Percentiles rank a stretch among this genome's conserved stretches.
These are phyloP conservation scores for Cyberlindnera bimundalis DNA, from an alignment of 805 yeast genomes.

Conservation along the genomic window DNA sequence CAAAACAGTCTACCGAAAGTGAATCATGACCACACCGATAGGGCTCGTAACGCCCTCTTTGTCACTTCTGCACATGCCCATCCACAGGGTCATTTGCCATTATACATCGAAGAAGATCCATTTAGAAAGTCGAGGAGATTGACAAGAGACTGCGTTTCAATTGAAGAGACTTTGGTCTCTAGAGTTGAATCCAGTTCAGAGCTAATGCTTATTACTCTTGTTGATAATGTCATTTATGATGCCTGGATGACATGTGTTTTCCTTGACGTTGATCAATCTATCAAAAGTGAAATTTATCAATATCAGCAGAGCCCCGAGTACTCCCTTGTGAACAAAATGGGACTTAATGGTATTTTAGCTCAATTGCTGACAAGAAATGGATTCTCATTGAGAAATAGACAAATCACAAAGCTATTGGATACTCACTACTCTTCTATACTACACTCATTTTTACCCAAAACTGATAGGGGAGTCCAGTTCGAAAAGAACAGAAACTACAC, in stretches of 20 bases:
- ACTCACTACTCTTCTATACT: not conserved
- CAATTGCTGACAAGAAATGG: conserved; percentile 31
- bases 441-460: conserved; percentile 8
- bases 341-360: conserved; percentile 15
- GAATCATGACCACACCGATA: conserved; percentile 14
- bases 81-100: conserved; percentile 48
- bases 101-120: conserved; percentile 47
- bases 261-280: conserved; percentile 19
- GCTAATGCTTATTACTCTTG: conserved; percentile 34
- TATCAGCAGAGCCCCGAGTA: conserved; percentile 12
- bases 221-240: conserved; percentile 49
- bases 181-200: conserved; percentile 31
- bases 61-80: conserved; percentile 48
- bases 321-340: conserved; percentile 10
- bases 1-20: conserved; percentile 39
- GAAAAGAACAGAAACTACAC: conserved; percentile 21
- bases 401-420: conserved; percentile 19
- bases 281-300: conserved; percentile 27
- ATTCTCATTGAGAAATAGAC: conserved; percentile 37
- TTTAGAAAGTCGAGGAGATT: conserved; percentile 28
- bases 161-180: conserved; percentile 36
- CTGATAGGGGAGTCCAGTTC: conserved; percentile 9
- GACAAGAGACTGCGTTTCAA: conserved; percentile 35
- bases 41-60: conserved; percentile 34
- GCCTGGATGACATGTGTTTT: conserved; percentile 40